Evolutionary conservation across 2,329 filamentous ascomycete species (phyloP), one percentile per base, ranked within the genome.

Genomic region (Aspergillus sp.): DNA sequence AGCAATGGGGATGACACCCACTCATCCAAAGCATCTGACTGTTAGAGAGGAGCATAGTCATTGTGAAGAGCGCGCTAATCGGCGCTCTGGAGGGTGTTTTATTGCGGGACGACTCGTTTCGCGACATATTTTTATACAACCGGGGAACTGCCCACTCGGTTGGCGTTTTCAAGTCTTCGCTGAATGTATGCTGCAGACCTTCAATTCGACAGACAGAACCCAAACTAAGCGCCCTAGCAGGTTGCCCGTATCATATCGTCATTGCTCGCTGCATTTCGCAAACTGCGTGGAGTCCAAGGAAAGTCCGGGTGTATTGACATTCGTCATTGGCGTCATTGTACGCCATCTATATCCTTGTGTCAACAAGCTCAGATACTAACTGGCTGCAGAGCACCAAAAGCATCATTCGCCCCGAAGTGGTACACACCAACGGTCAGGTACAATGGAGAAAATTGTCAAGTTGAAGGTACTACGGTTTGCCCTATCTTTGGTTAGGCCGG

Each of bases 401-500:
- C 29, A 12, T 52, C 1, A 35, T 63, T 4, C 54, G 34, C 27
- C 58, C 54, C 9, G 48, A 43, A 7, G 33, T 63, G 60, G 61
- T 62, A 60, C 42, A 52, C 55, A 79, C 26, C 48, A 55, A 36
- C 62, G 58, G 56, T 52, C 51, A 33, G 56, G 55, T 29, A 59
- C 79, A 43, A 71, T 87, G 50, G 71, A 79, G 52, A 78, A 78
- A 63, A 79, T 86, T 44, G 77, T 75, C 56, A 73, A 75, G 58
- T 45, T 69, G 32, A 60, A 62, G 52, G 57, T 62, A 41, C 3
- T 34, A 10, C 5, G 5, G 7, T 39, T 32, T 32, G 8, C 7
- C 36, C 0, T 36, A 7, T 19, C 34, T 3, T 5, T 19, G n/a
- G n/a, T 36, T 19, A 19, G 19, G 2, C 19, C 19, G 2, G 19